Evolutionary conservation across 2,329 filamentous ascomycete species (phyloP).

Genomic region (Apiospora aurea): DNA sequence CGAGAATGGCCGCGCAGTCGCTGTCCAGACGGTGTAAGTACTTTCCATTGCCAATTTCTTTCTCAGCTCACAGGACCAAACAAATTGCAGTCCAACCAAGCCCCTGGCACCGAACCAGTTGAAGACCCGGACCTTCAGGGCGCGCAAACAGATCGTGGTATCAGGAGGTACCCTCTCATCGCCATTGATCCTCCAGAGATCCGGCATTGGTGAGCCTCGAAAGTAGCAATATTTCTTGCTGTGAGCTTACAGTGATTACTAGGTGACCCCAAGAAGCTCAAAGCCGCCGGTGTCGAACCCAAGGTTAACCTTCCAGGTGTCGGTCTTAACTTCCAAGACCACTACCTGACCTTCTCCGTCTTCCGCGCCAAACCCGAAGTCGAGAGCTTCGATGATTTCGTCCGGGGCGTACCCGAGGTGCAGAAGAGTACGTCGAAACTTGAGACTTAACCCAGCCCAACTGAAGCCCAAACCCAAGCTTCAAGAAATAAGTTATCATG

Average conservation of each 20-base stretch:
- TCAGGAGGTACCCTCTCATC: constrained; percentile 77
- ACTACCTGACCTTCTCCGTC: constrained; percentile 74
- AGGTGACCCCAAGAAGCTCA: constrained; percentile 74
- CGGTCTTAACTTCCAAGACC: constrained; percentile 79
- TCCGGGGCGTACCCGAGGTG: constrained; percentile 73
- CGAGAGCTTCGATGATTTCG: constrained; percentile 83
- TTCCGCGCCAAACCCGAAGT: constrained; percentile 77
- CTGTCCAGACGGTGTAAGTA: constrained; percentile 67
- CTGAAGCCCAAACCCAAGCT: no score
- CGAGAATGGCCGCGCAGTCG: constrained; percentile 75
- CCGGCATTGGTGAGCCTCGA: constrained; percentile 62
- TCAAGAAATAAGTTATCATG: neutral
- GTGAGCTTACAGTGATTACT: neutral
- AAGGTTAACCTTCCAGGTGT: constrained; percentile 76
- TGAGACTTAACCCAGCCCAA: accelerated
- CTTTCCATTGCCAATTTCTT: accelerated
- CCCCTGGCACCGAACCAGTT: constrained; percentile 64
- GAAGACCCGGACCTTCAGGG: constrained; percentile 64
- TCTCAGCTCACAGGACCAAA: constrained; percentile 26
- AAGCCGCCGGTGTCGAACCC: constrained; percentile 71
- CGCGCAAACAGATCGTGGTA: constrained; percentile 77
- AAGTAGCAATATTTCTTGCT: no score
- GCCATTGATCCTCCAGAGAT: constrained; percentile 77
- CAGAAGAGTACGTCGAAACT: constrained; percentile 63
- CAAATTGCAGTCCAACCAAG: constrained; percentile 61